Base-by-base conservation (phyloP, 805 yeast species). In the Martiniozyma abietophila region DNA sequence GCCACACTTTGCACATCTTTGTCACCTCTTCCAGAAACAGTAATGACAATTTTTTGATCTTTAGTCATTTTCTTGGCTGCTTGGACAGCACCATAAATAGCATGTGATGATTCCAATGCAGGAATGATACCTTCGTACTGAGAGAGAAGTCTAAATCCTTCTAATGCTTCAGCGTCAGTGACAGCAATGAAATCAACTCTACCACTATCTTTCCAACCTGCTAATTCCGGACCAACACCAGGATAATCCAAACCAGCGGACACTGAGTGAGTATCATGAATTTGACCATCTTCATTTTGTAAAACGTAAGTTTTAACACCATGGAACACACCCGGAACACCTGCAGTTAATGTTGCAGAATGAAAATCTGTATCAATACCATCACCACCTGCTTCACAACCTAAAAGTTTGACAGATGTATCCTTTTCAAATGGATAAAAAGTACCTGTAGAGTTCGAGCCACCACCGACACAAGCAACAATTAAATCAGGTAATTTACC, bases 391-490 rank as follows among this genome's bases (percentile, higher is more conserved):
- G 99, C 99, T 65, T 92, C 99, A 41, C 88, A 85, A 58, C 99
- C 99, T 20, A 88, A 62, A 54, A 92, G 65, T 53, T 73, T 74
- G 29, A 92, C 99, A 7, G 72, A 64, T 11, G 55, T 45, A 55
- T 86, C 96, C 12, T 83, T 65, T 55, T 85, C 94, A 54, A 92
- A 92, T 35, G 97, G 96, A 16, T 85, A 77, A 61, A 92, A 92
- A 73, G 89, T 76, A 58, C 99, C 99, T 21, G 94, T 76, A 33
- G 95, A 80, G 69, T 92, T 92, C 14, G 96, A 85, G 36, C 99
- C 99, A 53, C 99, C 99, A 51, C 99, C 99, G 32, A 92, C 98
- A 69, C 99, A 92, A 2, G 99, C 99, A 42, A 92, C 96, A 27
- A 92, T 76, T 14, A 88, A 85, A 51, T 92, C 83, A 31, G 98